phyloP scores from a whole-genome alignment of 257 asterid genomes.

The Verbena officinalis region DNA sequence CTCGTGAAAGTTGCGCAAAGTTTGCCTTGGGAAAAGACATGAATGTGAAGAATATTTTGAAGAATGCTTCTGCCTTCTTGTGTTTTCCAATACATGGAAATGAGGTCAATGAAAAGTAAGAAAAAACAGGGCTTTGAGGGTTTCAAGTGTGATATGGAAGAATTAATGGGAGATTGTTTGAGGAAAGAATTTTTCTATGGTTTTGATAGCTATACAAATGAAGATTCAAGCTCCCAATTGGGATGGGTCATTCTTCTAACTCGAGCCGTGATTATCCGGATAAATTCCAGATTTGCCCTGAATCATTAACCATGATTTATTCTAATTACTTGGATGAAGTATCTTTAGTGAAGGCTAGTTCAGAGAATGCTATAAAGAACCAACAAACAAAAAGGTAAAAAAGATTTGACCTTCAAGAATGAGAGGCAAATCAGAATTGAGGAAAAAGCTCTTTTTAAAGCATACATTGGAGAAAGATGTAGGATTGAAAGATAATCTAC shows the following conservation, averaged over 20 bases:
- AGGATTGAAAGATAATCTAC: slow-evolving; percentile 68
- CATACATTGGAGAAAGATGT: slow-evolving; percentile 71
- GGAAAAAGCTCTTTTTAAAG: slow-evolving; percentile 71
- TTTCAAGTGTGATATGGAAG: slow-evolving; percentile 49
- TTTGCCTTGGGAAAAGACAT: slow-evolving; percentile 88
- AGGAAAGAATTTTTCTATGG: slow-evolving; percentile 32
- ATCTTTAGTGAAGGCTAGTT: slow-evolving; percentile 37
- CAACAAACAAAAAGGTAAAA: slow-evolving; percentile 33
- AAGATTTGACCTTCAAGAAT: slow-evolving; percentile 36
- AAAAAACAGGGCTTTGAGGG: slow-evolving; percentile 35
- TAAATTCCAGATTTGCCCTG: slow-evolving; percentile 56
- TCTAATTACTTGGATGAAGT: slow-evolving; percentile 51
- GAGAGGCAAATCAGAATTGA: slow-evolving; percentile 73
- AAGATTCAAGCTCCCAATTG: slow-evolving; percentile 43
- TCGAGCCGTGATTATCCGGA: slow-evolving; percentile 33
- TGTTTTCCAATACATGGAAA: slow-evolving; percentile 86
- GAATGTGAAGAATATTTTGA: slow-evolving; percentile 62
- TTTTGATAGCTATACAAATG: slow-evolving; percentile 25
- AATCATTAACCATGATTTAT: slow-evolving; percentile 61
- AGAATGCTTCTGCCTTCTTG: slow-evolving; percentile 67
- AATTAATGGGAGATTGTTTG: slow-evolving; percentile 55
- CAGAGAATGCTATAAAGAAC: slow-evolving; percentile 27
- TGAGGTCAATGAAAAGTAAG: slow-evolving; percentile 52
- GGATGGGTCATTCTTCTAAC: slow-evolving; percentile 25
- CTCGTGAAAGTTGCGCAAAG: slow-evolving; percentile 69